Evolutionary conservation across 257 asterid species (phyloP).

Genomic region (Mitragyna speciosa): DNA sequence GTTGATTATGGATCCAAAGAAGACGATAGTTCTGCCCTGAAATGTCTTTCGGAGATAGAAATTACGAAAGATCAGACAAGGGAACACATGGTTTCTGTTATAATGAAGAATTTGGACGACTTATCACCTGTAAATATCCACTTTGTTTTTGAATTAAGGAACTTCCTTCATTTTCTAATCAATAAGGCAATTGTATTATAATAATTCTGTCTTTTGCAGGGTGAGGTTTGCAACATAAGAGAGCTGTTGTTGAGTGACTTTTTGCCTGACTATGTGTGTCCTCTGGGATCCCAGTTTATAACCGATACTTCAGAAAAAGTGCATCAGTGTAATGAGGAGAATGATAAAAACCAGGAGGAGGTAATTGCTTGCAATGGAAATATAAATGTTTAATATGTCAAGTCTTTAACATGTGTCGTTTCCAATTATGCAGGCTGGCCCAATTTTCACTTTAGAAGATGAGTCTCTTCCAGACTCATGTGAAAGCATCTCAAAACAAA

Average conservation of each 20-base stretch:
- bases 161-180: neutral
- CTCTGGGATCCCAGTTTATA: conserved; percentile 52
- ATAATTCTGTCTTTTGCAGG: conserved; percentile 40
- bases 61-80: conserved; percentile 56
- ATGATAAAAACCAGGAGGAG: conserved; percentile 38
- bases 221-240: conserved; percentile 45
- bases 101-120: conserved; percentile 56
- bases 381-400: conserved; percentile 1
- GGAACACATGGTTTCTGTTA: conserved; percentile 63
- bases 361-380: conserved; percentile 19
- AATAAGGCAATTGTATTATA: neutral
- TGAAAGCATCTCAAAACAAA: conserved; percentile 37
- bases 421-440: conserved; percentile 46
- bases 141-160: neutral
- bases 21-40: conserved; percentile 68
- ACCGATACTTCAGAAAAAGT: conserved; percentile 36
- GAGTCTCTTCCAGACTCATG: conserved; percentile 41
- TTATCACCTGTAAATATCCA: conserved; percentile 43
- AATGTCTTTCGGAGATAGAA: conserved; percentile 63
- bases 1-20: conserved; percentile 69
- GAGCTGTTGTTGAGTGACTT: conserved; percentile 73
- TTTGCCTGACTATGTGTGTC: conserved; percentile 59
- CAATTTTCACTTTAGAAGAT: conserved; percentile 28
- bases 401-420: conserved; percentile 16
- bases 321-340: conserved; percentile 32